These are phyloP conservation scores for Rubroboletus satanas DNA, from an alignment of 768 basidiomycete species.

Conservation along the genomic window DNA sequence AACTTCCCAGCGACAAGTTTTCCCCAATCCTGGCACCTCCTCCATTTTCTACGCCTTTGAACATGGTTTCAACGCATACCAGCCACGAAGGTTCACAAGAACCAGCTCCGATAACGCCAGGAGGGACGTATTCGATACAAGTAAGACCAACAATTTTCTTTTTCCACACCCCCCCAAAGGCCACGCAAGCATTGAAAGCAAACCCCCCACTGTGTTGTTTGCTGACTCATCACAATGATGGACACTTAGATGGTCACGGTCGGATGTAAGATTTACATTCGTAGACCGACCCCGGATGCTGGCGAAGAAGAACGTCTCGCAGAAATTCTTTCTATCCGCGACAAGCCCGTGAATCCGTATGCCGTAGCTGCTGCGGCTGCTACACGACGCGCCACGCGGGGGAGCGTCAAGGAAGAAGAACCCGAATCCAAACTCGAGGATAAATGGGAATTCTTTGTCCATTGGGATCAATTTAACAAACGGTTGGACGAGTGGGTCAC, in stretches of 20 bases:
- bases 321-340: slow-evolving; percentile 93
- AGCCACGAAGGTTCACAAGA: slow-evolving; percentile 35
- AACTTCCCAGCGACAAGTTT: neutral
- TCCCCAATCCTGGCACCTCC: neutral
- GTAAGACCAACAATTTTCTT: slow-evolving; percentile 40
- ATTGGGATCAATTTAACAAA: slow-evolving; percentile 99
- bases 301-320: slow-evolving; percentile 86
- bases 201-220: slow-evolving; percentile 1
- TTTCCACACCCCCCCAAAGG: slow-evolving; percentile 16
- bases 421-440: slow-evolving; percentile 62
- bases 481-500: slow-evolving; percentile 97
- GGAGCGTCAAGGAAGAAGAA: slow-evolving; percentile 41
- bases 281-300: slow-evolving; percentile 71
- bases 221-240: slow-evolving; percentile 34
- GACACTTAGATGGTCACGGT: slow-evolving; percentile 69
- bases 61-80: slow-evolving; percentile 30
- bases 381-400: slow-evolving; percentile 39
- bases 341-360: slow-evolving; percentile 69
- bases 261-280: slow-evolving; percentile 94
- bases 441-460: slow-evolving; percentile 92
- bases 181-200: slow-evolving; percentile 8
- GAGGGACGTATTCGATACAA: slow-evolving; percentile 74
- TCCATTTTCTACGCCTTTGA: neutral
- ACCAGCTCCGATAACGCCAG: slow-evolving; percentile 66
- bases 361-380: slow-evolving; percentile 22